Conservation (phyloP, 164 flowering plant genomes). For the Kalanchoe fedtschenkoi region DNA sequence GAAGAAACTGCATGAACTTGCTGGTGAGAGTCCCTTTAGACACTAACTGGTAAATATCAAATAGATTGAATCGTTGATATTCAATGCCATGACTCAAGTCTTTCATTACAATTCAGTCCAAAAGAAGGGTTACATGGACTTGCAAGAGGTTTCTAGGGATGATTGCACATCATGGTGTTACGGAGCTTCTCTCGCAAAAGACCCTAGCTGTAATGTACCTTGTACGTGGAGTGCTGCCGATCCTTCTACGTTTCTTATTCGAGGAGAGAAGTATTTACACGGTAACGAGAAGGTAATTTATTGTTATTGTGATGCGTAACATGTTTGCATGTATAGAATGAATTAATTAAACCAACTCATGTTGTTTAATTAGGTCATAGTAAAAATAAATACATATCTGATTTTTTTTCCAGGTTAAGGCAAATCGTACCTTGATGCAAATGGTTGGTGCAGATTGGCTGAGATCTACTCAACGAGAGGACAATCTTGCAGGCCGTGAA, state of each 20-base stretch:
- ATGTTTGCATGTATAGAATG: too few species aligned
- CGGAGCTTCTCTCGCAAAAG: slow-evolving; percentile 39
- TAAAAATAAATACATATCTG: too few species aligned
- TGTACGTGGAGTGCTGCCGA: slow-evolving; percentile 43
- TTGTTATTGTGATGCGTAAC: background rate
- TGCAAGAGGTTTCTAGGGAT: slow-evolving; percentile 25
- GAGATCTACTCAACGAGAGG: slow-evolving; percentile 71
- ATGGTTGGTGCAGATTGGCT: slow-evolving; percentile 87
- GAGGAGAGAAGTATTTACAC: slow-evolving; percentile 32
- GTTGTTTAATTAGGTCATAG: background rate
- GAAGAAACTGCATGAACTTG: slow-evolving; percentile 44
- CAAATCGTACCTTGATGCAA: slow-evolving; percentile 60
- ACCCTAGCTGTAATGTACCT: slow-evolving; percentile 21
- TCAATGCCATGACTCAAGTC: background rate
- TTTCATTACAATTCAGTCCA: slow-evolving; percentile 32
- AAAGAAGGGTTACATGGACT: slow-evolving; percentile 53
- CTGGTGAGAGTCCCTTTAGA: slow-evolving; percentile 36
- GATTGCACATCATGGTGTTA: slow-evolving; percentile 24
- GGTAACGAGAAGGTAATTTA: slow-evolving; percentile 26
- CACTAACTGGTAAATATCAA: background rate
- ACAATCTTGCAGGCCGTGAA: slow-evolving; percentile 69
- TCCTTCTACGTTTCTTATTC: slow-evolving; percentile 45
- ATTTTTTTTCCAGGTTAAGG: slow-evolving; percentile 41
- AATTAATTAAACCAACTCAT: background rate
- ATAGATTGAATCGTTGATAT: too few species aligned